Percentiles rank a stretch among this genome's conserved stretches.
These are phyloP conservation scores for Penicillium samsonianum DNA, from an alignment of 495 filamentous ascomycete genomes.

Conservation along the genomic window DNA sequence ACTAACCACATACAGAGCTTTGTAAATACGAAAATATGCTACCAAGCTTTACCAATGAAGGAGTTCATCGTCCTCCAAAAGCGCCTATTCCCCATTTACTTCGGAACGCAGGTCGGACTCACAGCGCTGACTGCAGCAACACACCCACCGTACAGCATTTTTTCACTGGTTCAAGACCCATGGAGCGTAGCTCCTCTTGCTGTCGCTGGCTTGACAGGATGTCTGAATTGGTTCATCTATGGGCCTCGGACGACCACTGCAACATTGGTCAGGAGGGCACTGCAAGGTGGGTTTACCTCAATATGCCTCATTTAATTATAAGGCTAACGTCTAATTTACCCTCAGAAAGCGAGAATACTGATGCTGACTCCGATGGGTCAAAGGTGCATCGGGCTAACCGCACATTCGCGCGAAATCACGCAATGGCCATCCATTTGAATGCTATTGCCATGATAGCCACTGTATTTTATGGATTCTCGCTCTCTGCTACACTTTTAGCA, in stretches of 20 bases:
- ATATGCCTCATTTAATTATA: not conserved
- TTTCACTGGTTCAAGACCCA: constrained; percentile 35
- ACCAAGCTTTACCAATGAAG: constrained; percentile 44
- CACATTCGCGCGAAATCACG: constrained; percentile 51
- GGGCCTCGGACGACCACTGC: constrained; percentile 48
- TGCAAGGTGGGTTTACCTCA: constrained; percentile 37
- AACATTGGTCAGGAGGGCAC: constrained; percentile 44
- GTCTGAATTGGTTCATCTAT: constrained; percentile 49
- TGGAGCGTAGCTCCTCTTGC: constrained; percentile 41
- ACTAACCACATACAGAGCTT: constrained; percentile 40
- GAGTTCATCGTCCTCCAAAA: constrained; percentile 55
- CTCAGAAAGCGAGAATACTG: constrained; percentile 23
- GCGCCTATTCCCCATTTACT: constrained; percentile 57
- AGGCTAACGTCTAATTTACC: not conserved
- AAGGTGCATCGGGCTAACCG: constrained; percentile 45
- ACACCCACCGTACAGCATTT: constrained; percentile 42
- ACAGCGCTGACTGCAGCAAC: constrained; percentile 47
- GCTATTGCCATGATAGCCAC: constrained; percentile 51
- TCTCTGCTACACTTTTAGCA: constrained; percentile 33
- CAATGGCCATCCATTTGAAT: constrained; percentile 59
- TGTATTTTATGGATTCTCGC: constrained; percentile 50
- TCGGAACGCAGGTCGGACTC: constrained; percentile 46
- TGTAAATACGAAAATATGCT: constrained; percentile 54
- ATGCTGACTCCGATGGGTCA: constrained; percentile 11
- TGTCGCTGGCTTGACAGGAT: constrained; percentile 40